Evolutionary conservation across 805 yeast species (phyloP), one percentile per base, ranked within the genome.

Genomic region (Dipodascus geniculatus): DNA sequence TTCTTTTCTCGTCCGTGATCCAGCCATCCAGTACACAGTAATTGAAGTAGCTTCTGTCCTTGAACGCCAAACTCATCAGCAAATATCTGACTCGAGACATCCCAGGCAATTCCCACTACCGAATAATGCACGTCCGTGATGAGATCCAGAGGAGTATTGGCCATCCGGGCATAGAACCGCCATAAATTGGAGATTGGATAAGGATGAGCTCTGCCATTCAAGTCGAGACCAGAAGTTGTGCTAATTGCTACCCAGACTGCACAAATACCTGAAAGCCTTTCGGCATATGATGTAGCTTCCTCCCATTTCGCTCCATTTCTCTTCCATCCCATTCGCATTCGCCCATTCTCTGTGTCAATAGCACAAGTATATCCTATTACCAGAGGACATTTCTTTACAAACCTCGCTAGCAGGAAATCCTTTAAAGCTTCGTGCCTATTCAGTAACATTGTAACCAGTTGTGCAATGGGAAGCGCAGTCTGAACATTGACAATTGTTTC

Each of bases 41-140:
- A 58, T 4, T 57, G 60, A 55, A 89, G 60, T 24, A 88, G 53
- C 65, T 93, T 93, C 3, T 48, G 53, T 2, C 80, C 93, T 69
- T 91, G 98, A 2, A 58, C 67, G 0, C 90, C 89, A 65, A 81
- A 91, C 1, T 74, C 75, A 8, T 63, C 62, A 4, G 74, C 52
- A 54, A 91, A 78, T 47, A 80, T 73, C 6, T 60, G 57, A 0
- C 86, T 90, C 50, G 84, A 74, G 3, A 89, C 80, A 59, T 93
- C 98, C 96, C 97, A 88, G 97, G 97, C 90, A 33, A 85, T 79
- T 1, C 87, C 83, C 2, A 82, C 75, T 1, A 84, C 78, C 0
- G 81, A 73, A 63, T 75, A 90, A 65, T 90, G 96, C 0, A 84
- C 77, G 58, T 87, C 83, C 0, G 80, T 71, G 11, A 89, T 63